A percentile compares a stretch with the other conserved stretches of the same genome.
Conservation (phyloP, 2,329 filamentous ascomycete species). For the Camptophora hylomeconis region DNA sequence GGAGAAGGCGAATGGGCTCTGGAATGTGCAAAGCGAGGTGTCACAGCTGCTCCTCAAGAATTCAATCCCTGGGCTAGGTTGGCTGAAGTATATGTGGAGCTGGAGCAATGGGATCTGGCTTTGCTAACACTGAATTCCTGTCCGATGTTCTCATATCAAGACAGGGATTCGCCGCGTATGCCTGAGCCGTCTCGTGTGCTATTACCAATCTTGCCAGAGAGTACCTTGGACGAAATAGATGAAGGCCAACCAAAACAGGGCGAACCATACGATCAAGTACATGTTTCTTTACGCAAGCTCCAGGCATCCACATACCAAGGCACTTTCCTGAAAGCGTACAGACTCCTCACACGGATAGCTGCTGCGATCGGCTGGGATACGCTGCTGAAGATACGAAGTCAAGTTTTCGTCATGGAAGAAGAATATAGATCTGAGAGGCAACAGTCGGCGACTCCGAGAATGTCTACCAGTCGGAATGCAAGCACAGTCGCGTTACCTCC, state of each 20-base stretch:
- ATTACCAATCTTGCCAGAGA: constrained; percentile 77
- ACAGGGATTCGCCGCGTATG: constrained; percentile 91
- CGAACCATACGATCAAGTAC: constrained; percentile 70
- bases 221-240: constrained; percentile 88
- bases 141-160: constrained; percentile 99
- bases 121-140: constrained; percentile 93
- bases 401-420: constrained; percentile 99
- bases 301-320: constrained; percentile 84
- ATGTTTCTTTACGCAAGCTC: constrained; percentile 72
- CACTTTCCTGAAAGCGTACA: constrained; percentile 90
- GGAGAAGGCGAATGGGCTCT: constrained; percentile 75
- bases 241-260: constrained; percentile 63
- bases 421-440: constrained; percentile 74
- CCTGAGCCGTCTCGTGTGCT: constrained; percentile 81
- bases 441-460: constrained; percentile 35
- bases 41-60: constrained; percentile 88
- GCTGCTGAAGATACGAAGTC: constrained; percentile 82
- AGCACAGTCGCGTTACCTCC: constrained; percentile 67
- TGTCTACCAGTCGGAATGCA: constrained; percentile 50
- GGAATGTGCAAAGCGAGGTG: constrained; percentile 86
- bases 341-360: constrained; percentile 87
- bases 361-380: constrained; percentile 97
- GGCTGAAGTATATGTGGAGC: constrained; percentile 81
- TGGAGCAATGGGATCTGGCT: constrained; percentile 95
- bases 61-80: constrained; percentile 93